phyloP scores from a whole-genome alignment of 345 rosid genomes.

The rapeseed (Brassica napus) region DNA sequence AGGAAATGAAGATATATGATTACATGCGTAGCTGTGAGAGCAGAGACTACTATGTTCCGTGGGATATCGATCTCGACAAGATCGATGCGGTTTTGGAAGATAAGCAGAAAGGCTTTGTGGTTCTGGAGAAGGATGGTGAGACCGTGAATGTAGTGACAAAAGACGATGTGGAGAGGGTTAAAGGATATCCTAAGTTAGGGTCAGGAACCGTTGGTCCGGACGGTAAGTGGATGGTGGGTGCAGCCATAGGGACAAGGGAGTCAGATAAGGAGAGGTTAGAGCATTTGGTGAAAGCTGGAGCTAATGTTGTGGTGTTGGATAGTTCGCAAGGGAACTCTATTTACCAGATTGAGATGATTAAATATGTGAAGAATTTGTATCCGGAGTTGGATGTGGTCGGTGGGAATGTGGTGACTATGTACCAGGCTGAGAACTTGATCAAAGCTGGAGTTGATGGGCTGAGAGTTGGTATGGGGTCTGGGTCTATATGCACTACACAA shows the following conservation, averaged over 20 bases:
- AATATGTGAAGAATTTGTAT: slow-evolving; percentile 61
- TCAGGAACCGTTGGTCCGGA: slow-evolving; percentile 65
- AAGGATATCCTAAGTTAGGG: slow-evolving; percentile 67
- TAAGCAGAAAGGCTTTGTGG: slow-evolving; percentile 52
- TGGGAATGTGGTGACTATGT: slow-evolving; percentile 86
- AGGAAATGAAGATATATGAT: slow-evolving; percentile 56
- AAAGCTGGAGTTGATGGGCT: slow-evolving; percentile 79
- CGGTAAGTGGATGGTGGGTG: slow-evolving; percentile 89
- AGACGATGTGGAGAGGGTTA: slow-evolving; percentile 73
- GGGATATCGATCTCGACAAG: slow-evolving; percentile 57
- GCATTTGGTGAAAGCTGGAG: slow-evolving; percentile 80
- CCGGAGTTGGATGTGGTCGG: slow-evolving; percentile 81
- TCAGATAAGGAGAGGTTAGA: slow-evolving; percentile 80
- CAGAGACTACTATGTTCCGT: slow-evolving; percentile 45
- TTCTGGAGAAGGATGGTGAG: slow-evolving; percentile 58
- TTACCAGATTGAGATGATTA: slow-evolving; percentile 89
- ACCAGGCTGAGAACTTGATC: slow-evolving; percentile 84
- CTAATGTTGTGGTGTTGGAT: slow-evolving; percentile 71
- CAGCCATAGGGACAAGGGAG: slow-evolving; percentile 78
- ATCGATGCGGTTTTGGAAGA: slow-evolving; percentile 53
- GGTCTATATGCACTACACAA: slow-evolving; percentile 92
- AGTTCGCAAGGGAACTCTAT: slow-evolving; percentile 94
- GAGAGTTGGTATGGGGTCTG: slow-evolving; percentile 95
- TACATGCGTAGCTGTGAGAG: slow-evolving; percentile 51
- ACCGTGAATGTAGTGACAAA: slow-evolving; percentile 62